Evolutionary conservation across 75 land plant species (phyloP).

Genomic region (Pseudotsuga menziesii): DNA sequence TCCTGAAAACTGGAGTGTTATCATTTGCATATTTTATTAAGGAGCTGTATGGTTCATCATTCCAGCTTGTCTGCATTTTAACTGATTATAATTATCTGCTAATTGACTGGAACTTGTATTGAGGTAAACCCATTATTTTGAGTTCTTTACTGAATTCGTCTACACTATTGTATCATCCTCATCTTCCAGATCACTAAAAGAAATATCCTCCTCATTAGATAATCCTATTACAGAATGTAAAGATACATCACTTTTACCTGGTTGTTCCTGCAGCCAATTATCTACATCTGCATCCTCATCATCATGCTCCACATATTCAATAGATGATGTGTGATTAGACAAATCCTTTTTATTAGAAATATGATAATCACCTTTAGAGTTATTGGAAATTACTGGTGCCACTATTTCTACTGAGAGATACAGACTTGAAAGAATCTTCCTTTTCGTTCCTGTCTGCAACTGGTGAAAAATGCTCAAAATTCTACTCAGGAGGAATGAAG

Average conservation of each 20-base stretch:
- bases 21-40: neutral
- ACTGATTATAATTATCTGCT: slow-evolving; percentile 4
- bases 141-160: neutral
- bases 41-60: too few species aligned
- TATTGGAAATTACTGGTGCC: slow-evolving; percentile 7
- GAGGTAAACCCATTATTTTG: neutral
- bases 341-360: slow-evolving; percentile 19
- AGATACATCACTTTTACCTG: slow-evolving; percentile 14
- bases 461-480: neutral
- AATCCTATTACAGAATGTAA: slow-evolving; percentile 12
- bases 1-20: neutral
- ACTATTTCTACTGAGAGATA: slow-evolving; percentile 17
- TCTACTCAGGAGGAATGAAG: neutral
- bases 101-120: neutral
- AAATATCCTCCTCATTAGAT: slow-evolving; percentile 81
- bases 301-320: slow-evolving; percentile 1
- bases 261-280: slow-evolving; percentile 63
- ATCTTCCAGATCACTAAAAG: slow-evolving; percentile 97
- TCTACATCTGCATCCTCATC: slow-evolving; percentile 55
- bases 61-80: neutral
- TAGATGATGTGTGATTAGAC: slow-evolving; percentile 11
- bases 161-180: slow-evolving; percentile 38
- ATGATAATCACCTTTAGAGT: slow-evolving; percentile 13
- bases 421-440: slow-evolving; percentile 5
- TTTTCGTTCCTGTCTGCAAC: slow-evolving; percentile 7